These are phyloP conservation scores for Raddia guianensis DNA, from an alignment of 176 grass and related monocot genomes.

Conservation along the genomic window DNA sequence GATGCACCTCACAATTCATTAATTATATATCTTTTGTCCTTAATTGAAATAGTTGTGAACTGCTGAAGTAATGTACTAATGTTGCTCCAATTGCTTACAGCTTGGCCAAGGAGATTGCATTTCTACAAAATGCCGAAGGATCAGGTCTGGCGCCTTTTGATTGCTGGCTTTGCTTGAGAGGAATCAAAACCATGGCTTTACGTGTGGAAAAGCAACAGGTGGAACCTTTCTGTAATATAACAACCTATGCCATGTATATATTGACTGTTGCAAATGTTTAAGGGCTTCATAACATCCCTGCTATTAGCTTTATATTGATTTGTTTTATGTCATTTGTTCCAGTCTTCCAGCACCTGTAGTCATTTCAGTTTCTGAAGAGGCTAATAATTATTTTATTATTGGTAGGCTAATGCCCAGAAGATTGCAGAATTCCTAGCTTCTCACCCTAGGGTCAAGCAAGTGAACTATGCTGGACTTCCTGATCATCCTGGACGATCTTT, in stretches of 20 bases:
- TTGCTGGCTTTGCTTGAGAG: slow-evolving; percentile 88
- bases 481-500: slow-evolving; percentile 70
- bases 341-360: neutral
- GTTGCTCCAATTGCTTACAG: slow-evolving; percentile 41
- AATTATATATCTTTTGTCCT: neutral
- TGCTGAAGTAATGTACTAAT: neutral
- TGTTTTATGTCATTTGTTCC: neutral
- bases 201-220: slow-evolving; percentile 95
- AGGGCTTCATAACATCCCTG: neutral
- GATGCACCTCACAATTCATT: neutral
- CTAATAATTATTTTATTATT: slow-evolving; percentile 26
- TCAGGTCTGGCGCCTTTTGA: slow-evolving; percentile 88
- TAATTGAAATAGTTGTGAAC: neutral
- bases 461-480: slow-evolving; percentile 90
- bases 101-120: slow-evolving; percentile 88
- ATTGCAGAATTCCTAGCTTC: slow-evolving; percentile 93
- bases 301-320: neutral
- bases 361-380: neutral
- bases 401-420: slow-evolving; percentile 93
- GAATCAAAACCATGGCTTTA: slow-evolving; percentile 94
- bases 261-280: neutral
- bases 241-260: neutral
- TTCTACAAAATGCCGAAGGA: slow-evolving; percentile 96
- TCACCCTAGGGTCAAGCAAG: slow-evolving; percentile 84
- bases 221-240: neutral